Percentiles rank a stretch among this genome's conserved stretches.
Conservation (phyloP, 2,329 filamentous ascomycete species). For the Penicillium digitatum region DNA sequence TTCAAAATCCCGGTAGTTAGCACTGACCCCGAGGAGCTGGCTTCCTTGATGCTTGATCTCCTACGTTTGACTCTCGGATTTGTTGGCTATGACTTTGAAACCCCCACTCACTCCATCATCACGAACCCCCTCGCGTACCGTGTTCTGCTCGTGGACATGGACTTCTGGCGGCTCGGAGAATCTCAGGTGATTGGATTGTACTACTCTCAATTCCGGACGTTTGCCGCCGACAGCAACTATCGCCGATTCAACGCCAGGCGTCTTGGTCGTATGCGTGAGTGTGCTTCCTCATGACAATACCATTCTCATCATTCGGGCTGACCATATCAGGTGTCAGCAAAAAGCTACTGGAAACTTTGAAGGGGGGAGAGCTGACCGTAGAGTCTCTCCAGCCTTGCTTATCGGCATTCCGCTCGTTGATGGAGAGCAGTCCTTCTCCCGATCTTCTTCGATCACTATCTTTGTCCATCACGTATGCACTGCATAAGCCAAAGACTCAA, state of each 20-base stretch:
- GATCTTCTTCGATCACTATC: conserved; percentile 83
- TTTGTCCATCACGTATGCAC: conserved; percentile 86
- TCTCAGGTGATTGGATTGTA: conserved; percentile 78
- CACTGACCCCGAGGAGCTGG: conserved; percentile 46
- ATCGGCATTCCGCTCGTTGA: conserved; percentile 70
- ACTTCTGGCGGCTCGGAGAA: conserved; percentile 82
- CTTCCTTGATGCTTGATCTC: conserved; percentile 55
- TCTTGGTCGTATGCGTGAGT: conserved; percentile 82
- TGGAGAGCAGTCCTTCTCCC: conserved; percentile 75
- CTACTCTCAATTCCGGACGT: conserved; percentile 85
- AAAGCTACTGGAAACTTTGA: conserved; percentile 81
- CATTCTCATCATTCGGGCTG: conserved; percentile 10
- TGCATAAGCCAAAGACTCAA: conserved; percentile 60
- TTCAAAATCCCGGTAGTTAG: conserved; percentile 43
- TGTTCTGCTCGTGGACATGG: conserved; percentile 84
- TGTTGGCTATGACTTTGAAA: conserved; percentile 78
- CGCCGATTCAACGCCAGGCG: conserved; percentile 88
- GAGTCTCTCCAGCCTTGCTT: conserved; percentile 74
- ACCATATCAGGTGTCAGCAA: conserved; percentile 71
- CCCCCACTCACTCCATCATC: conserved; percentile 83
- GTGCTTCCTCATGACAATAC: neutral
- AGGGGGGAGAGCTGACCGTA: conserved; percentile 71
- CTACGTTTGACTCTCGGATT: conserved; percentile 77
- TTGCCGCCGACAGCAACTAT: conserved; percentile 85
- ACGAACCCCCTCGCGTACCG: conserved; percentile 94